phyloP scores from a whole-genome alignment of 2,329 filamentous ascomycete species.

The Aureobasidium zeae region DNA sequence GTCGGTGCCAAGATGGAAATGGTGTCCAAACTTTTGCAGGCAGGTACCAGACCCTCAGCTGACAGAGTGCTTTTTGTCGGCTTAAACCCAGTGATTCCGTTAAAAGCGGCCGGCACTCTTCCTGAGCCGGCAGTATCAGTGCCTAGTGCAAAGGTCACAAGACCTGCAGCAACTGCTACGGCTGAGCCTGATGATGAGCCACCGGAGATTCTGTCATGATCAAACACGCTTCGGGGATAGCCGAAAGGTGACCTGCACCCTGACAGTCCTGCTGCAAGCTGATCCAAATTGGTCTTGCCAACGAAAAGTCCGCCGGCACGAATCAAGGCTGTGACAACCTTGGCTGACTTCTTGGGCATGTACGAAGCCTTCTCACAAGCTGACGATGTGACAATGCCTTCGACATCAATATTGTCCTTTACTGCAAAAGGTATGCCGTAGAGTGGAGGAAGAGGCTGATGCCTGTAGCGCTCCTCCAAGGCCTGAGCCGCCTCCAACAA shows the following conservation, averaged over 20 bases:
- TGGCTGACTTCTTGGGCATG: conserved; percentile 39
- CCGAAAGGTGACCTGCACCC: conserved; percentile 52
- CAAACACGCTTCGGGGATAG: conserved; percentile 44
- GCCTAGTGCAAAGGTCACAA: conserved; percentile 48
- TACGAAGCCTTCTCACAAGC: conserved; percentile 44
- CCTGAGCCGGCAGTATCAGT: conserved; percentile 50
- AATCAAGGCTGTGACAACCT: conserved; percentile 42
- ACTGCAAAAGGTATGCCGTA: conserved; percentile 50
- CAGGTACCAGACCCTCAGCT: conserved; percentile 43
- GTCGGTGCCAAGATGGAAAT: conserved; percentile 46
- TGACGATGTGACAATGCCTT: conserved; percentile 27
- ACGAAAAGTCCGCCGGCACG: conserved; percentile 48
- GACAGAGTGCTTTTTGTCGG: conserved; percentile 47
- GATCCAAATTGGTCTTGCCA: conserved; percentile 54
- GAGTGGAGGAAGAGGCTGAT: conserved; percentile 39
- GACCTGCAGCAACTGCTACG: conserved; percentile 44
- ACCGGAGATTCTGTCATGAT: conserved; percentile 43
- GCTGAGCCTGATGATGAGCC: conserved; percentile 50
- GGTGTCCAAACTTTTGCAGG: conserved; percentile 50
- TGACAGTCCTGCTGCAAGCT: conserved; percentile 52
- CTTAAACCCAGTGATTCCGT: conserved; percentile 43
- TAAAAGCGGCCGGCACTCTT: conserved; percentile 45
- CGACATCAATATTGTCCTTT: conserved; percentile 49
- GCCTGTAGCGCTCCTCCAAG: conserved; percentile 34
- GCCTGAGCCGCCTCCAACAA: conserved; percentile 34